Conservation (phyloP, 1,284 basidiomycete genomes). For the Ustilago bromivora region DNA sequence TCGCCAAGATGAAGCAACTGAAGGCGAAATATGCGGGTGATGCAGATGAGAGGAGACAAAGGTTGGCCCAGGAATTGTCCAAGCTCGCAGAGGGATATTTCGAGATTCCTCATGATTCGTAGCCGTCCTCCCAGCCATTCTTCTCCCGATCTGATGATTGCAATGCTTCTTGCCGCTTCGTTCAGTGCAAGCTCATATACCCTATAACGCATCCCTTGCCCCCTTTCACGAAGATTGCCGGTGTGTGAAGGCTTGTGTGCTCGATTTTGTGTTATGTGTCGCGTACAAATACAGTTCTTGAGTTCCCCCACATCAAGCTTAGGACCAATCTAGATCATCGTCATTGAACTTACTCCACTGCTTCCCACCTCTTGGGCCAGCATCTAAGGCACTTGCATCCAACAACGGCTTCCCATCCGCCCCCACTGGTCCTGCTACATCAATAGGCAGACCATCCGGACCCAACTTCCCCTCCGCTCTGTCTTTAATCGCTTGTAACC, state of each 20-base stretch:
- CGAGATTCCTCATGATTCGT: conserved; percentile 44
- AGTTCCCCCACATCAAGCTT: background rate
- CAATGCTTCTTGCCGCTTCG: background rate
- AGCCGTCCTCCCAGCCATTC: background rate
- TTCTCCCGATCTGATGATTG: background rate
- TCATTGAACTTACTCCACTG: conserved; percentile 55
- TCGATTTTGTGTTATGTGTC: background rate
- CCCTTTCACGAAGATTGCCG: background rate
- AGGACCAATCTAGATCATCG: conserved; percentile 65
- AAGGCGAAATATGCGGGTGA: conserved; percentile 29
- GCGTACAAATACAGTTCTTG: conserved; percentile 12
- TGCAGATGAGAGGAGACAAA: conserved; percentile 21
- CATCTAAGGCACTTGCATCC: conserved; percentile 21
- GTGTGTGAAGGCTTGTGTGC: background rate
- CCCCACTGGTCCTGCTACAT: conserved; percentile 24
- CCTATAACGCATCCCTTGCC: conserved; percentile 5
- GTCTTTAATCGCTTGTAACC: conserved; percentile 52
- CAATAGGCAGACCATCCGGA: conserved; percentile 37
- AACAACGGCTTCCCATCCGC: conserved; percentile 36
- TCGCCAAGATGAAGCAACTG: conserved; percentile 32
- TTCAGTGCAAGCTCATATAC: conserved; percentile 14
- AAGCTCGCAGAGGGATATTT: conserved; percentile 36
- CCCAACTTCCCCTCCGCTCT: conserved; percentile 51
- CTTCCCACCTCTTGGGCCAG: background rate
- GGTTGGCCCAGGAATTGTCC: conserved; percentile 35